Evolutionary conservation across 257 asterid genomes (phyloP).

Genomic region (Handroanthus guayacan): DNA sequence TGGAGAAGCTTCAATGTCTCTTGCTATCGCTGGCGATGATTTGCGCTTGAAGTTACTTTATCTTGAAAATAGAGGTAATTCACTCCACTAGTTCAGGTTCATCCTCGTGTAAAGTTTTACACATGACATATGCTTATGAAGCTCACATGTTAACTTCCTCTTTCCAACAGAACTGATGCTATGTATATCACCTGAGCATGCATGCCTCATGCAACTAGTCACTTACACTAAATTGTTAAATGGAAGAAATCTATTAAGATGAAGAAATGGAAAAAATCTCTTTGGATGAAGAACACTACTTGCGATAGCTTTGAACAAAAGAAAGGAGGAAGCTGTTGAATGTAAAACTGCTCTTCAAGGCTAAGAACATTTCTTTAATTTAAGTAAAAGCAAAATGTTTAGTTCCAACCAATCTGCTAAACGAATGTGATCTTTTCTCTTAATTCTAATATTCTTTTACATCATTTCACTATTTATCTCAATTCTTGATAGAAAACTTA

Average conservation of each 20-base stretch:
- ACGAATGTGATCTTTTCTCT: neutral
- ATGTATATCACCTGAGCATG: neutral
- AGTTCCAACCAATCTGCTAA: slow-evolving; percentile 7
- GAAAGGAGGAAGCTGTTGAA: slow-evolving; percentile 7
- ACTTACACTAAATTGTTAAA: slow-evolving; percentile 15
- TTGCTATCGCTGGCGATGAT: slow-evolving; percentile 97
- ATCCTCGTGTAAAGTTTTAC: slow-evolving; percentile 21
- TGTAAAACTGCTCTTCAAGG: slow-evolving; percentile 4
- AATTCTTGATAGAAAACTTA: neutral
- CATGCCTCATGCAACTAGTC: slow-evolving; percentile 5
- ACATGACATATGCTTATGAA: slow-evolving; percentile 9
- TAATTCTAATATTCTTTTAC: neutral
- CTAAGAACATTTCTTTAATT: neutral
- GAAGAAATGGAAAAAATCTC: neutral
- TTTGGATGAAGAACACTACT: neutral
- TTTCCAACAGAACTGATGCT: neutral
- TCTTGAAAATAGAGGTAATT: slow-evolving; percentile 92
- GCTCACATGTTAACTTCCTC: neutral
- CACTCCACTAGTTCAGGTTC: neutral
- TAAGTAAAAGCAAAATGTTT: neutral
- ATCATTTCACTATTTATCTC: slow-evolving; percentile 1
- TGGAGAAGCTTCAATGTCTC: slow-evolving; percentile 95
- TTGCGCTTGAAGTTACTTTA: slow-evolving; percentile 78
- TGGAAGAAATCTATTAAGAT: neutral
- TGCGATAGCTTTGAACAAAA: slow-evolving; percentile 12